Evolutionary conservation across 257 asterid species (phyloP), one percentile per base, ranked within the genome.

Genomic region (Solanum tarijense): DNA sequence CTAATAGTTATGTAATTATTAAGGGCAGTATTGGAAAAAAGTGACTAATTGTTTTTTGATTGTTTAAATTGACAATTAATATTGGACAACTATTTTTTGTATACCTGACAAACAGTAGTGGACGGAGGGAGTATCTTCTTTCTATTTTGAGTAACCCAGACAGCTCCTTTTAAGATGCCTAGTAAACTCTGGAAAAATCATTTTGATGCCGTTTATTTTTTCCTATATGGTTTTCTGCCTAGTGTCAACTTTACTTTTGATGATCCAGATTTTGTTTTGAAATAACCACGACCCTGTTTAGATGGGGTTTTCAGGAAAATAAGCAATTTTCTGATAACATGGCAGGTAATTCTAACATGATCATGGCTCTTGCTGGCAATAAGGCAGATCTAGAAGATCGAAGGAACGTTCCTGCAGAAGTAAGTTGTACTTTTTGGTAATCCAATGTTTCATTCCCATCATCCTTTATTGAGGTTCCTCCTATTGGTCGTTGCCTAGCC

Each of bases 321-420:
- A 85, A 58, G 79, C 25, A 65, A 68, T 87, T 52, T 8, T 20
- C 38, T 87, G 71, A 76, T 38, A 31, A 83, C 13, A 60, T 62
- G 76, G 82, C 88, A 95, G 99, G 98, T 88, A 96, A 94, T 90
- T 94, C 98, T 9, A 95, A 94, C 91, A 93, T 95, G 96, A 95
- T 96, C 86, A 88, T 95, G 96, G 98, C 99, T 88, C 95, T 96
- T 89, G 97, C 99, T 43, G 98, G 99, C 82, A 94, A 96, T 89
- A 96, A 96, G 93, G 94, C 94, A 88, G 99, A 96, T 90, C 93
- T 96, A 66, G 98, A 94, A 91, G 98, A 96, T 38, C 94, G 93
- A 92, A 94, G 98, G 94, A 91, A 88, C 23, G 98, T 95, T 88
- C 90, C 97, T 73, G 90, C 94, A 39, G 98, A 95, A 86, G 99